Conservation (phyloP, 345 rosid genomes). For the Pugionium cornutum region DNA sequence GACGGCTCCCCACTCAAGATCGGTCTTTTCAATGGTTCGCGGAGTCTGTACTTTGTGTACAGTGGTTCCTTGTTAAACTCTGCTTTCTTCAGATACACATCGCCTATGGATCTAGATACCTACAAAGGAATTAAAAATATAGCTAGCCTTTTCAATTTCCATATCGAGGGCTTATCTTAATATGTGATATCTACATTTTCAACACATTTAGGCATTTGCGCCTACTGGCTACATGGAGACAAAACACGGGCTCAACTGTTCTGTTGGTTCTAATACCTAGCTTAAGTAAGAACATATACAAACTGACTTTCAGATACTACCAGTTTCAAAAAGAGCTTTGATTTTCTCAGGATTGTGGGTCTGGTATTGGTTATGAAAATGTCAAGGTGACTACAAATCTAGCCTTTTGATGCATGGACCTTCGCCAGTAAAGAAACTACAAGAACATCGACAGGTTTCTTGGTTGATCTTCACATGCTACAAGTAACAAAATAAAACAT, state of each 20-base stretch:
- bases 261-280: background rate
- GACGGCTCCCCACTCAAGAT: constrained; percentile 89
- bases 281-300: constrained; percentile 5
- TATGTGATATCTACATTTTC: background rate
- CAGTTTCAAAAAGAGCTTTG: background rate
- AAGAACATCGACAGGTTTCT: background rate
- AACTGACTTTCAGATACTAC: constrained; percentile 9
- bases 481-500: background rate
- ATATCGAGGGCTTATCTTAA: background rate
- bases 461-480: constrained; percentile 6
- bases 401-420: background rate
- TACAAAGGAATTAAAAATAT: constrained; percentile 38
- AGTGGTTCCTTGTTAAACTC: constrained; percentile 92
- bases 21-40: constrained; percentile 78
- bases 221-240: background rate
- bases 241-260: background rate
- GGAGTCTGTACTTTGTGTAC: constrained; percentile 76
- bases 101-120: constrained; percentile 95
- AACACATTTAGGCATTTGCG: background rate
- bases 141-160: background rate
- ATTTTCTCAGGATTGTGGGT: background rate
- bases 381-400: constrained; percentile 14
- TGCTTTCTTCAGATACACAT: constrained; percentile 78
- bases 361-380: background rate
- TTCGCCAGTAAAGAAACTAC: background rate